These are phyloP conservation scores for Colletotrichum sp. DNA, from an alignment of 2,329 filamentous ascomycete genomes.

Conservation along the genomic window DNA sequence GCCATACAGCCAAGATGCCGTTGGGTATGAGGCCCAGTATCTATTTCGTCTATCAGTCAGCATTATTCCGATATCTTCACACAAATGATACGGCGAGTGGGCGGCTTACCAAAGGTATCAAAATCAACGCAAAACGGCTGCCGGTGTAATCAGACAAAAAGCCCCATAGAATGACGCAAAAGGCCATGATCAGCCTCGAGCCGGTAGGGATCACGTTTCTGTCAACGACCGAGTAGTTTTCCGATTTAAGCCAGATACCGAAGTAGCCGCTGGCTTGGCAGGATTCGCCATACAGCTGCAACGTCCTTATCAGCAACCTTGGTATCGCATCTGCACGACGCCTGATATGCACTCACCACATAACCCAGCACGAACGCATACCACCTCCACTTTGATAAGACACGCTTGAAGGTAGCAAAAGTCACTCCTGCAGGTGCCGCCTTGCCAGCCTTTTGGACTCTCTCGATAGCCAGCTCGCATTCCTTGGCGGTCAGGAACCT, in stretches of 20 bases:
- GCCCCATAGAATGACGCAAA: constrained; percentile 23
- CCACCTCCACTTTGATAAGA: constrained; percentile 21
- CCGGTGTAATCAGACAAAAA: constrained; percentile 25
- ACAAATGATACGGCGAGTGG: background rate
- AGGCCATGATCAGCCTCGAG: constrained; percentile 24
- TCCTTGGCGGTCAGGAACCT: background rate
- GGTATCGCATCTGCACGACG: background rate
- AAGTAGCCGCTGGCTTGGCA: constrained; percentile 18
- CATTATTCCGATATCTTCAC: rapidly evolving
- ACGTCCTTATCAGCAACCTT: background rate
- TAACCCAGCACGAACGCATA: constrained; percentile 25
- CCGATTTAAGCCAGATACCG: constrained; percentile 28
- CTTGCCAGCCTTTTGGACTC: constrained; percentile 16
- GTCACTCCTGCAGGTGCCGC: constrained; percentile 19
- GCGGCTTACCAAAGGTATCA: background rate
- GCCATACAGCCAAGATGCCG: constrained; percentile 7
- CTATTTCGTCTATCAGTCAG: background rate
- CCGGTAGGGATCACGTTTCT: constrained; percentile 28
- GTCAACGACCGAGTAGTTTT: constrained; percentile 27
- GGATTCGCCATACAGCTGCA: constrained; percentile 5
- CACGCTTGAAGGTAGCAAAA: constrained; percentile 16
- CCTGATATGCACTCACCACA: constrained; percentile 4
- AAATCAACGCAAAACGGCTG: background rate
- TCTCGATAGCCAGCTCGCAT: constrained; percentile 6
- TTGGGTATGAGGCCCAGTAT: background rate